These are phyloP conservation scores for Xylariaceae sp. DNA, from an alignment of 2,329 filamentous ascomycete species.

Conservation along the genomic window DNA sequence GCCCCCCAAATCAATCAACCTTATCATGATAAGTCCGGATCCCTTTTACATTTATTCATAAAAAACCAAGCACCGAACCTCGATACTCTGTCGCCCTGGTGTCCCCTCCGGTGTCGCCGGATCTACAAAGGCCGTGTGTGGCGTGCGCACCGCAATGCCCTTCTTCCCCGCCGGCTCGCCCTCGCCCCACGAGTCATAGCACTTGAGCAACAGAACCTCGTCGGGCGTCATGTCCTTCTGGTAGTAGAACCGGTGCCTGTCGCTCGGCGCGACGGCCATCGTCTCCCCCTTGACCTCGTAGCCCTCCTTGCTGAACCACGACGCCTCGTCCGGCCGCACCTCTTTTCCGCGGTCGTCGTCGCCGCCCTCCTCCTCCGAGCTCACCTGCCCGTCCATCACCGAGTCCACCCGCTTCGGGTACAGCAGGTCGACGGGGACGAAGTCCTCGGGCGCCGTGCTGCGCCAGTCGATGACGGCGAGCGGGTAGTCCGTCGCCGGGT, in stretches of 20 bases:
- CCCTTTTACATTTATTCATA: slow-evolving; percentile 38
- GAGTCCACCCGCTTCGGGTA: slow-evolving; percentile 44
- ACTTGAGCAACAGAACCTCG: slow-evolving; percentile 47
- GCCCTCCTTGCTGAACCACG: slow-evolving; percentile 46
- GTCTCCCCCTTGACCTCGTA: slow-evolving; percentile 62
- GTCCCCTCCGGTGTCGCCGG: slow-evolving; percentile 47
- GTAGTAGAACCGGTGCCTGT: slow-evolving; percentile 59
- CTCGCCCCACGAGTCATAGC: slow-evolving; percentile 45
- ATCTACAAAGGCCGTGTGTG: slow-evolving; percentile 53
- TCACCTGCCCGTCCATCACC: slow-evolving; percentile 5
- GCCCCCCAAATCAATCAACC: no score
- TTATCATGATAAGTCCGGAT: no score
- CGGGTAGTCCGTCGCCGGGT: slow-evolving; percentile 55
- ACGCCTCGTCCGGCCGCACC: slow-evolving; percentile 43
- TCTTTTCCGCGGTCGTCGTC: slow-evolving; percentile 60
- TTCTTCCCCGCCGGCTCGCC: slow-evolving; percentile 28
- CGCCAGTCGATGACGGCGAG: slow-evolving; percentile 61
- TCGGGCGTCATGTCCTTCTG: slow-evolving; percentile 61
- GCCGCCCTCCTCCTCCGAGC: slow-evolving; percentile 10
- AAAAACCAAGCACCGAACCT: slow-evolving; percentile 60
- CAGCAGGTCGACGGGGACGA: slow-evolving; percentile 57
- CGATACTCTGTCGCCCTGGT: slow-evolving; percentile 53
- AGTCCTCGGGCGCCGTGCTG: slow-evolving; percentile 51
- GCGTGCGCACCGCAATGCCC: slow-evolving; percentile 42
- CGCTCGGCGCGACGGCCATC: slow-evolving; percentile 52